Base-by-base conservation (phyloP, 441 rosid species). In the Rhodomyrtus psidioides region DNA sequence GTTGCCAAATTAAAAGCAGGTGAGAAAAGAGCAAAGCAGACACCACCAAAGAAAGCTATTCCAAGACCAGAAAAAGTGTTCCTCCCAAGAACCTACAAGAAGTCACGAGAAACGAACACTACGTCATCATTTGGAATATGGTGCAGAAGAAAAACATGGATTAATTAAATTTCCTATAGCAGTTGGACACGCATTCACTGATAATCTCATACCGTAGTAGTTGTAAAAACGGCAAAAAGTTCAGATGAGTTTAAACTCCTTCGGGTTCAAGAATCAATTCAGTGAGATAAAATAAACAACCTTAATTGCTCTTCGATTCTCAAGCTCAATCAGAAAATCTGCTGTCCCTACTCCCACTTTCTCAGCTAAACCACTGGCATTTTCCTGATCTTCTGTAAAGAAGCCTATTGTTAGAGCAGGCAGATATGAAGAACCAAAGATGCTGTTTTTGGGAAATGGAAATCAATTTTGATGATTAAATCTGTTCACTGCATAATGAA, bases 1-100 rank as follows among this genome's bases (percentile, higher is more conserved):
- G 99, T 95, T 2, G 98, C 99, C 87, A 95, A 89, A 93, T 96
- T 97, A 86, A 97, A 92, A 81, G 98, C 96, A 4, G 98, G 99
- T 23, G 99, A 97, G 95, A 97, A 96, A 70, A 96, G 91, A 81
- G 99, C 94, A 89, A 97, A 96, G 90, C 98, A 95, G 75, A 92
- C 81, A 1, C 98, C 98, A 3, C 95, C 97, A 75, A 94, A 96
- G 91, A 96, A 94, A 6, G 97, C 94, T 88, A 95, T 89, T 12
- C 86, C 87, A 79, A 94, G 86, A 79, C 99, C 99, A 58, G 94
- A 89, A 82, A 94, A n/a, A 55, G 92, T 93, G 90, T 94, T 94
- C 92, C 91, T 96, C 84, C 98, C 98, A 82, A 97, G 90, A 39
- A 95, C 97, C 99, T 96, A 91, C 83, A 89, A 86, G 75, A 59